Evolutionary conservation across 73 alveolate genomes (phyloP), one percentile per base, ranked within the genome.

Genomic region (Tetrahymena borealis): DNA sequence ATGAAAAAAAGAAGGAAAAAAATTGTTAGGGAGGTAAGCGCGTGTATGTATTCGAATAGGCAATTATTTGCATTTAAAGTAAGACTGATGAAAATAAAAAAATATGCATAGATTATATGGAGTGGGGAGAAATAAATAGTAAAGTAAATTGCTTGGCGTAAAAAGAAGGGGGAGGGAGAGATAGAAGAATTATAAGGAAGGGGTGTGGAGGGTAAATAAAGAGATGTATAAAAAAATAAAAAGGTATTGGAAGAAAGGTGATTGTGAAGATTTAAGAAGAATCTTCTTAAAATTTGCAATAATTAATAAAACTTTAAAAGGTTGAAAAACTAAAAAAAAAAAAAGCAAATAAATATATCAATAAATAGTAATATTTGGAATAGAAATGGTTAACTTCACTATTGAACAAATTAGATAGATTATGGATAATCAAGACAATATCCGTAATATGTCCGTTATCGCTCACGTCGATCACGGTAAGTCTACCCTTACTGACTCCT

Each of bases 391-490:
- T 93, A 98, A 99, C 99, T 99, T 99, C 97, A 98, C 99, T 37
- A 96, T 99, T 90, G 99, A 99, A 91, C 99, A 99, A 96, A 96
- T 99, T 95, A 97, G 99, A 93, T 98, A 95, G 94, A 97, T 98
- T 95, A 98, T 98, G 99, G 99, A 98, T 96, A 98, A 97, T 96
- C 96, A 98, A 95, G 98, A 98, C 94, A 94, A 98, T 95, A 99
- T 99, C 98, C 96, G 99, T 92, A 97, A 97, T 98, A 97, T 98
- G 99, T 96, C 99, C 79, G 99, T 98, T 94, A 98, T 98, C 78
- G 99, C 99, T 94, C 99, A 98, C 96, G 99, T 98, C 96, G 99
- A 99, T 96, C 99, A 99, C 98, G 99, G 99, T 90, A 99, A 99
- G 97, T 98, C 99, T 39, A 99, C 99, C 90, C 96, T 99, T 40